Percentiles rank a stretch among this genome's conserved stretches.
Conservation (phyloP, 2,329 filamentous ascomycete species). For the Knoxdaviesia capensis region DNA sequence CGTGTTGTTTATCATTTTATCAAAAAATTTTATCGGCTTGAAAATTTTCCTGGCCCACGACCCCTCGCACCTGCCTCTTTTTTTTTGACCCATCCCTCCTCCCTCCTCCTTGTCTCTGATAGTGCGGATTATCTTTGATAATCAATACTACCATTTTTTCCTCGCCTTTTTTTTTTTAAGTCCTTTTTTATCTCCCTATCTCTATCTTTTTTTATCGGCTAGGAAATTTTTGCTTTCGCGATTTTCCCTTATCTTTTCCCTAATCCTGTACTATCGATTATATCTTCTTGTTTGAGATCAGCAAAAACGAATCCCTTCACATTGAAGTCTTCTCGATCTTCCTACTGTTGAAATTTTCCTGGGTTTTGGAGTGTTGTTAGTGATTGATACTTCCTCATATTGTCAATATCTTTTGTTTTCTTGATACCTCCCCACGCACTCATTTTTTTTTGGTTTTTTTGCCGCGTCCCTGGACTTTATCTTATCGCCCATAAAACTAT, state of each 20-base stretch:
- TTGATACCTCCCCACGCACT: slow-evolving; percentile 2
- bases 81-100: not conserved
- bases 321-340: too few species aligned
- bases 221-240: too few species aligned
- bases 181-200: slow-evolving; percentile 1
- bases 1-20: not conserved
- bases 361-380: not conserved
- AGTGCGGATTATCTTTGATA: too few species aligned
- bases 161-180: not conserved
- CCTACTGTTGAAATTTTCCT: too few species aligned
- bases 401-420: not conserved
- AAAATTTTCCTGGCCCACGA: not conserved
- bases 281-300: too few species aligned
- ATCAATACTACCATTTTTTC: not conserved
- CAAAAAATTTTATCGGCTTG: not conserved
- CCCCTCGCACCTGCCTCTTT: too few species aligned
- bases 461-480: slow-evolving; percentile 1
- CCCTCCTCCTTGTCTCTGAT: not conserved
- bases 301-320: too few species aligned
- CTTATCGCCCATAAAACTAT: slow-evolving; percentile 11
- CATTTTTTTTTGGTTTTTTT: slow-evolving; percentile 2
- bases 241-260: too few species aligned
- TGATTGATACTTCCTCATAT: not conserved
- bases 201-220: not conserved
- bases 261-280: too few species aligned